Base-by-base conservation (phyloP, 75 land plant genomes). In the Larix kaempferi region DNA sequence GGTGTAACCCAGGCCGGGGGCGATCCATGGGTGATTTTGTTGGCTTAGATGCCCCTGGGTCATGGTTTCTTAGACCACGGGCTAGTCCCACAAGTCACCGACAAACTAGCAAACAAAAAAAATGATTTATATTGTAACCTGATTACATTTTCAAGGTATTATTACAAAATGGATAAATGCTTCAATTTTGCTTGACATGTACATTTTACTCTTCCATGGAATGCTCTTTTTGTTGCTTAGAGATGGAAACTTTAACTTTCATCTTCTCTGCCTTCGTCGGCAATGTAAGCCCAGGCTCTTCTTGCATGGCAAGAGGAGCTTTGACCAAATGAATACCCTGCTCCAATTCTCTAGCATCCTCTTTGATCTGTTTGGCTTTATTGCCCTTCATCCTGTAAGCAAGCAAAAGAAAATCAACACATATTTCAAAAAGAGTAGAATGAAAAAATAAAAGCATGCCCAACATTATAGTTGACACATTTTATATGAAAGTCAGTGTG, bases 281-380 rank as follows among this genome's bases (percentile, higher is more conserved):
- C 29, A 90, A 85, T 2, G 98, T 86, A 29, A 89, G 86, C 19
- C 91, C 85, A 16, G 94, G 90, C 0, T 96, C 99, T 52, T 79
- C 63, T 74, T 57, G 78, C 73, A 91, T 80, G 55, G 85, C 89
- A 52, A 27, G 67, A 7, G 98, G 99, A 23, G 94, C 92, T 87
- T 93, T 95, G 78, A 97, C 90, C 80, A 97, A 27, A 59, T 80
- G 78, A 59, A 97, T 95, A 80, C 88, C 76, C 76, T 95, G 94
- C 57, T 93, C 89, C 85, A 97, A 77, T 84, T 97, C 98, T 62
- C 72, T 85, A 1, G 62, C 71, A 14, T 86, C 99, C 69, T 88
- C 94, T 71, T 67, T 86, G 57, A 56, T 81, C 78, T 78, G 84
- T 71, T 87, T 82, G 44, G 84, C 78, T 74, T 87, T 93, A 83